Evolutionary conservation across 805 yeast species (phyloP).

Genomic region (Saccharomycopsis sp.): DNA sequence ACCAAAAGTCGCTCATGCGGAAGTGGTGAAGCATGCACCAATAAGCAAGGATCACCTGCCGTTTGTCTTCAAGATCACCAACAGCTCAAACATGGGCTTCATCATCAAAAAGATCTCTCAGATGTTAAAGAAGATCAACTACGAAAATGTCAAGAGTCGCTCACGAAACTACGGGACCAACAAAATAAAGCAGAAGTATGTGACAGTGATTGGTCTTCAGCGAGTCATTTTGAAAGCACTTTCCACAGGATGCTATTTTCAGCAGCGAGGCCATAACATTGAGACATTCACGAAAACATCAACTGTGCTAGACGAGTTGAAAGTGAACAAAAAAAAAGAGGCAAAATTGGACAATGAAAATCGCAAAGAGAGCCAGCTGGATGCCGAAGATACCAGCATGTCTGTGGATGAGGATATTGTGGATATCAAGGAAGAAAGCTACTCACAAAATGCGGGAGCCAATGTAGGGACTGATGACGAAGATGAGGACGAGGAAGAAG

Average conservation of each 20-base stretch:
- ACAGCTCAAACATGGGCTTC: not conserved
- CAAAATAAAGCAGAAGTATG: conserved; percentile 30
- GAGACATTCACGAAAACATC: conserved; percentile 60
- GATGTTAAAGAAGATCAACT: conserved; percentile 30
- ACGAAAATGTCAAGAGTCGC: conserved; percentile 35
- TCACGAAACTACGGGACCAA: conserved; percentile 26
- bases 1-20: not conserved
- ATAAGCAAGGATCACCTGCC: not conserved
- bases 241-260: conserved; percentile 56
- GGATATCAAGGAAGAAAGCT: not conserved
- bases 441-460: not conserved
- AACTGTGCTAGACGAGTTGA: conserved; percentile 66
- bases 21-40: not conserved
- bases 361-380: not conserved
- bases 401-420: not conserved
- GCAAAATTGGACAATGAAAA: conserved; percentile 27
- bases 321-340: conserved; percentile 25
- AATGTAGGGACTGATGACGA: not conserved
- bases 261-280: conserved; percentile 43
- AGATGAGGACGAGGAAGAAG: conserved; percentile 11
- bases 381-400: not conserved
- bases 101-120: conserved; percentile 52
- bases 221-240: conserved; percentile 56
- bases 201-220: conserved; percentile 72
- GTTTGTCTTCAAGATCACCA: not conserved